These are phyloP conservation scores for Solanum piurae DNA, from an alignment of 257 asterid genomes.

Conservation along the genomic window DNA sequence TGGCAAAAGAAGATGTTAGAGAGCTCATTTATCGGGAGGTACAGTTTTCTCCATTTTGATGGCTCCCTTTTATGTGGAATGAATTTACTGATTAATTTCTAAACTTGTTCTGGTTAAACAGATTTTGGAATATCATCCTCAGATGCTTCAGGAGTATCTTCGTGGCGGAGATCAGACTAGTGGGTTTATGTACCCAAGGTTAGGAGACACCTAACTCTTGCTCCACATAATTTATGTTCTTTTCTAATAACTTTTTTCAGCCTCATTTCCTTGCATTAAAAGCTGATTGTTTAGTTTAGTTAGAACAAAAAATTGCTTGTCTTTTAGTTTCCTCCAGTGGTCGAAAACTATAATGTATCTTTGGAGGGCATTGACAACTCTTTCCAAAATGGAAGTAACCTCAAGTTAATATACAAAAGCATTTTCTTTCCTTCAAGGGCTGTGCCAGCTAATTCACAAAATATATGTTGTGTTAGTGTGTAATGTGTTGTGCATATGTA, in stretches of 20 bases:
- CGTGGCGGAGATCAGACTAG: constrained; percentile 93
- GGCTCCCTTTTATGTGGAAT: constrained; percentile 9
- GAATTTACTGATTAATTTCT: neutral
- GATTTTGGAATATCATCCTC: constrained; percentile 96
- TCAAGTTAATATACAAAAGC: neutral
- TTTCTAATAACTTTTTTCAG: neutral
- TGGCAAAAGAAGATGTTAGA: constrained; percentile 86
- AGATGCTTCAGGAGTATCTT: constrained; percentile 90
- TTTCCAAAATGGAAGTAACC: neutral
- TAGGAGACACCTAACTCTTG: constrained; percentile 5
- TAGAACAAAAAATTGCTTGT: neutral
- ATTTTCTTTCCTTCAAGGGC: neutral
- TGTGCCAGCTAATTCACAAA: neutral
- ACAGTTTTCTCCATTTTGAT: neutral
- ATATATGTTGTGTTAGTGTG: neutral
- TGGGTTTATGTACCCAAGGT: constrained; percentile 99
- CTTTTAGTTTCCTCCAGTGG: neutral
- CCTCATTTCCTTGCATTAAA: neutral
- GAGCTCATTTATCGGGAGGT: constrained; percentile 74
- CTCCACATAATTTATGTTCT: neutral
- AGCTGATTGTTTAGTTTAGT: neutral
- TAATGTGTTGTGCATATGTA: neutral
- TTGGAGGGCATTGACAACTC: neutral
- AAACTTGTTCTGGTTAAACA: constrained; percentile 23
- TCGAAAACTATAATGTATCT: neutral